Evolutionary conservation across 1,284 basidiomycete species (phyloP).

Genomic region (Ustilago esculenta): DNA sequence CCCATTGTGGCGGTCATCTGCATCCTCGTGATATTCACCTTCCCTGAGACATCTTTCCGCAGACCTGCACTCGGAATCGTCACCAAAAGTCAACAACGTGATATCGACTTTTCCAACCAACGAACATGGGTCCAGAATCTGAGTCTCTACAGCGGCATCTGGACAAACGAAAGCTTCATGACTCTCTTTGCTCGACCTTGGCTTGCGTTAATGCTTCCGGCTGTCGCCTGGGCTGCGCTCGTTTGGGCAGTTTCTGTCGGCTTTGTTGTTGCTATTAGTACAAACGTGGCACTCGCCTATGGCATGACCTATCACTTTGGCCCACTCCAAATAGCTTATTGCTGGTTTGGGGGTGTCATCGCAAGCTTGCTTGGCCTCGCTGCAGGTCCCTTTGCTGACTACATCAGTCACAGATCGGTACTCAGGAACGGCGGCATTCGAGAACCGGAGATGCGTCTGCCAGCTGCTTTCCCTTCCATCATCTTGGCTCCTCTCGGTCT

Average conservation of each 20-base stretch:
- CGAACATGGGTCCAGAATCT: conserved; percentile 3
- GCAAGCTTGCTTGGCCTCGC: conserved; percentile 11
- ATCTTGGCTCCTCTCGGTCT: conserved; percentile 17
- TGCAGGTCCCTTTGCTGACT: conserved; percentile 5
- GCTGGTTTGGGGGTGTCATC: conserved; percentile 15
- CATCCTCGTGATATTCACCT: conserved; percentile 26
- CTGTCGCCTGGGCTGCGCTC: conserved; percentile 26
- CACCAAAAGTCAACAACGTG: neutral
- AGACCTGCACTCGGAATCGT: conserved; percentile 3
- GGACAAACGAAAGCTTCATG: conserved; percentile 12
- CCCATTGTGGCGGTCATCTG: conserved; percentile 8
- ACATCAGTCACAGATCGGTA: neutral
- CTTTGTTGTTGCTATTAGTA: conserved; percentile 22
- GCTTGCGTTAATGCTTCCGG: conserved; percentile 12
- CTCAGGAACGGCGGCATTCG: conserved; percentile 14
- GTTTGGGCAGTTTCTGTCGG: conserved; percentile 15
- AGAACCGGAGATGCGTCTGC: conserved; percentile 30
- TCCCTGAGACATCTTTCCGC: conserved; percentile 25
- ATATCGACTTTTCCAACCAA: conserved; percentile 10
- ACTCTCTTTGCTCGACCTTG: conserved; percentile 16
- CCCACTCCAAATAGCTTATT: conserved; percentile 1
- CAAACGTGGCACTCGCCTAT: conserved; percentile 24
- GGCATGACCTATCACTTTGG: conserved; percentile 16
- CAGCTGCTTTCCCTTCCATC: conserved; percentile 6
- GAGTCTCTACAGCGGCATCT: conserved; percentile 4